phyloP scores from a whole-genome alignment of 2,329 filamentous ascomycete species.

The Ploettnerulaceae sp. region DNA sequence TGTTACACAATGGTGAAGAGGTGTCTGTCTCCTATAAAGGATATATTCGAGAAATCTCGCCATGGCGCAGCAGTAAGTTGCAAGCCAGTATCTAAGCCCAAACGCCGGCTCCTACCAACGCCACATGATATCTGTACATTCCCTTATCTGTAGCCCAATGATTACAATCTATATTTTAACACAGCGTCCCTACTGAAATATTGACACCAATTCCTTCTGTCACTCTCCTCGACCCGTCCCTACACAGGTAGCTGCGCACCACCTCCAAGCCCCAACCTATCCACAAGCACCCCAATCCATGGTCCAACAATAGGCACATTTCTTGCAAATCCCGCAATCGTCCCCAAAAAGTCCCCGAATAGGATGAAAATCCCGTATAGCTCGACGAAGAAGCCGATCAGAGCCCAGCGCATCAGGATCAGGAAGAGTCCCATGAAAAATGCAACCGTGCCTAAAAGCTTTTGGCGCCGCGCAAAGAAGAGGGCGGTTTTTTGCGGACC shows the following conservation, averaged over 20 bases:
- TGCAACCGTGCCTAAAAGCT: slow-evolving; percentile 83
- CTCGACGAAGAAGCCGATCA: slow-evolving; percentile 87
- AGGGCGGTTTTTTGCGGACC: slow-evolving; percentile 82
- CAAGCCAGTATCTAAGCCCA: slow-evolving; percentile 11
- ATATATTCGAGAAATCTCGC: too few species aligned
- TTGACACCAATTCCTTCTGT: slow-evolving; percentile 38
- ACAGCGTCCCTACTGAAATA: background rate
- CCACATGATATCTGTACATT: slow-evolving; percentile 4
- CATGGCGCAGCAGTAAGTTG: too few species aligned
- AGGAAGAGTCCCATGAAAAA: slow-evolving; percentile 80
- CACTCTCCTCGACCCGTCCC: background rate
- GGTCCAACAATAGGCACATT: slow-evolving; percentile 82
- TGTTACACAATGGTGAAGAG: too few species aligned
- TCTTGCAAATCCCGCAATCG: slow-evolving; percentile 81
- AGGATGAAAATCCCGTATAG: slow-evolving; percentile 88
- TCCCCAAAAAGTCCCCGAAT: slow-evolving; percentile 95
- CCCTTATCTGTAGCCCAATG: background rate
- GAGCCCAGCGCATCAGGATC: slow-evolving; percentile 85
- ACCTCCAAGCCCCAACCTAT: slow-evolving; percentile 63
- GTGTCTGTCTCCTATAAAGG: too few species aligned
- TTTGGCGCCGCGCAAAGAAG: slow-evolving; percentile 93
- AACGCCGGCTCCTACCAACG: slow-evolving; percentile 18
- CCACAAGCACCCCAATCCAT: slow-evolving; percentile 71
- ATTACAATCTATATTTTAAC: slow-evolving; percentile 3
- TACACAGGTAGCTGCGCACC: slow-evolving; percentile 73